These are phyloP conservation scores for Lecanosticta acicola DNA, from an alignment of 2,329 filamentous ascomycete genomes.

Conservation along the genomic window DNA sequence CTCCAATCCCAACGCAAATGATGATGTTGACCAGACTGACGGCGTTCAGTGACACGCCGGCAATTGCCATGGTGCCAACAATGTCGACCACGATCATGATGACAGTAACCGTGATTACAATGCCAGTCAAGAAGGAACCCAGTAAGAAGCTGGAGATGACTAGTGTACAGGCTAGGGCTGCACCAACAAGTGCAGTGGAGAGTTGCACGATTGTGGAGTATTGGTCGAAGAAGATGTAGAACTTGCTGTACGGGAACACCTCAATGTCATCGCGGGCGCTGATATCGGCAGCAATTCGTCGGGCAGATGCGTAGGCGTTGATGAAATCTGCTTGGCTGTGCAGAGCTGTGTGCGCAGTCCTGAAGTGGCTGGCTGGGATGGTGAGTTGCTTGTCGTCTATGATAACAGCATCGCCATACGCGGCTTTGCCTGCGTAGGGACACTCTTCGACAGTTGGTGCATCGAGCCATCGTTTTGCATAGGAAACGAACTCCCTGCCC, in stretches of 20 bases:
- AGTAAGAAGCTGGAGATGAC: constrained; percentile 72
- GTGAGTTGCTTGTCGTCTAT: constrained; percentile 62
- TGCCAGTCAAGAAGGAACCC: constrained; percentile 74
- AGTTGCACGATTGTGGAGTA: constrained; percentile 80
- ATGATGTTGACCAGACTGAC: constrained; percentile 93
- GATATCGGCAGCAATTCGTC: constrained; percentile 77
- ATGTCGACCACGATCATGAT: constrained; percentile 93
- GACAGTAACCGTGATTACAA: constrained; percentile 79
- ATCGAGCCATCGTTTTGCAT: constrained; percentile 74
- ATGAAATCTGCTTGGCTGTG: constrained; percentile 91
- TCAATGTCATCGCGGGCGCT: constrained; percentile 68
- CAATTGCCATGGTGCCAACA: constrained; percentile 87
- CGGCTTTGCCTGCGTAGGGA: constrained; percentile 79
- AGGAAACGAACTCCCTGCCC: constrained; percentile 81
- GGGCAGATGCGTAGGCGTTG: constrained; percentile 77
- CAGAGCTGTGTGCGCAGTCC: constrained; percentile 80
- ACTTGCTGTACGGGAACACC: constrained; percentile 93
- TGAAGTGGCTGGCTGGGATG: constrained; percentile 82
- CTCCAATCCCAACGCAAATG: constrained; percentile 92
- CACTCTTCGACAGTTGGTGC: constrained; percentile 78
- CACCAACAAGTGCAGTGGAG: constrained; percentile 71
- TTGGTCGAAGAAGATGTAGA: constrained; percentile 99
- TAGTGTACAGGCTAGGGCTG: constrained; percentile 80
- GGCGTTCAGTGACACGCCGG: constrained; percentile 85
- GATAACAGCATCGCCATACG: constrained; percentile 79